Base-by-base conservation (phyloP, 495 filamentous ascomycete species). In the Aspergillus affinis region DNA sequence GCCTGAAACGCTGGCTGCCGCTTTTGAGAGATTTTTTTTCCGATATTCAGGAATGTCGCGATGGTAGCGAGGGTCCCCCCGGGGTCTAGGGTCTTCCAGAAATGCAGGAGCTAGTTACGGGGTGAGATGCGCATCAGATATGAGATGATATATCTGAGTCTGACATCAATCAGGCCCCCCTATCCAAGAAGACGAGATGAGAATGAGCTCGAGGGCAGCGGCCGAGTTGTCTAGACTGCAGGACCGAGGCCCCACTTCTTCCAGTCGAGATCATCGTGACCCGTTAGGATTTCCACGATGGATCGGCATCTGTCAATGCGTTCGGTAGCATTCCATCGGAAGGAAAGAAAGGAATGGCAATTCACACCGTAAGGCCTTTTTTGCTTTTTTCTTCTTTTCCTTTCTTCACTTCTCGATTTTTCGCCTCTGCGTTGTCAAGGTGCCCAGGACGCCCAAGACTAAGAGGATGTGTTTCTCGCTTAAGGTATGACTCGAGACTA, bases 1-100 rank as follows among this genome's bases (percentile, higher is more conserved):
- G 58, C 18, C 44, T 64, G 62, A 64, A 60, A 64, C 62, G 30
- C 58, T 51, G 41, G 62, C 50, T 48, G 29, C 60, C 29, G 21
- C 23, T 59, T 48, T 36, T 54, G 54, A 51, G 47, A 30, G 48
- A 49, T 49, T 19, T 20, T 19, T 19, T 19, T 20, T 20, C 7
- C 18, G 21, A 49, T 4, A 1, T 9, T 49, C 18, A 49, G 47
- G 21, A 19, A 19, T 2, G 6, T 13, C 21, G n/a, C 47, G 47
- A 49, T 19, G 21, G 47, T 49, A 49, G 21, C 47, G 36, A 20
- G 36, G n/a, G 18, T 44, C n/a, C 51, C 51, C 32, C 13, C 15
- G 36, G 36, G 36, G 13, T 41, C 36, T 17, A 41, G 36, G 36
- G 36, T 41, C 36, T 41, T 41, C 36, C 13, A 41, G 36, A 17